Conservation (phyloP, 169 alveolate species). For the Perkinsus marinus region DNA sequence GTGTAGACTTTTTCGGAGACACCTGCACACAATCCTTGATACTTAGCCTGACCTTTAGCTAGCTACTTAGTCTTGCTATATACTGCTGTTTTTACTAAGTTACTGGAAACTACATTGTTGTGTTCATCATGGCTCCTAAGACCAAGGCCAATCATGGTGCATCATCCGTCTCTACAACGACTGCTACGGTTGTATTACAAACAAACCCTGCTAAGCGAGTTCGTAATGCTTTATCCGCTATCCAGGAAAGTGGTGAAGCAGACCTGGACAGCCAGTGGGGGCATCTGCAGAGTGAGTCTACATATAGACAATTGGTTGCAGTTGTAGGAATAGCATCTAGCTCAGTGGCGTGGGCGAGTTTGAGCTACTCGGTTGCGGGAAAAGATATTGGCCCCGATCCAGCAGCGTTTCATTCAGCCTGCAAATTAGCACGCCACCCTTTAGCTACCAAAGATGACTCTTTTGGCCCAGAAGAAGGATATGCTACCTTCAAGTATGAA, state of each 20-base stretch:
- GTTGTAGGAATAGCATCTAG: neutral
- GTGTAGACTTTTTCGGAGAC: too few species aligned
- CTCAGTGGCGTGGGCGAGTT: neutral
- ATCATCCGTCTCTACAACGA: neutral
- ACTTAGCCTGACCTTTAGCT: too few species aligned
- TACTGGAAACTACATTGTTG: too few species aligned
- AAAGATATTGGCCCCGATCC: neutral
- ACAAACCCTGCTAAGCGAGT: neutral
- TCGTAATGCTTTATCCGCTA: neutral
- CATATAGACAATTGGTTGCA: neutral
- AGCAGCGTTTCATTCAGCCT: neutral
- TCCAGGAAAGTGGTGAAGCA: neutral
- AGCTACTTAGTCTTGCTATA: too few species aligned
- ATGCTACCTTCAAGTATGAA: neutral
- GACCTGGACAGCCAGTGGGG: neutral
- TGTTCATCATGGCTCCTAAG: too few species aligned
- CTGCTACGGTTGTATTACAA: neutral
- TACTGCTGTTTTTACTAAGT: too few species aligned
- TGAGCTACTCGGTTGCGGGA: neutral
- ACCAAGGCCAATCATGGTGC: neutral
- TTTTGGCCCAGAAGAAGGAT: neutral
- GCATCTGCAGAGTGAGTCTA: neutral
- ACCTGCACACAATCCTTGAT: too few species aligned
- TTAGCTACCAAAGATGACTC: neutral
- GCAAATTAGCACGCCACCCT: neutral